phyloP scores from a whole-genome alignment of 805 yeast genomes.

The Teunomyces panamensis region DNA sequence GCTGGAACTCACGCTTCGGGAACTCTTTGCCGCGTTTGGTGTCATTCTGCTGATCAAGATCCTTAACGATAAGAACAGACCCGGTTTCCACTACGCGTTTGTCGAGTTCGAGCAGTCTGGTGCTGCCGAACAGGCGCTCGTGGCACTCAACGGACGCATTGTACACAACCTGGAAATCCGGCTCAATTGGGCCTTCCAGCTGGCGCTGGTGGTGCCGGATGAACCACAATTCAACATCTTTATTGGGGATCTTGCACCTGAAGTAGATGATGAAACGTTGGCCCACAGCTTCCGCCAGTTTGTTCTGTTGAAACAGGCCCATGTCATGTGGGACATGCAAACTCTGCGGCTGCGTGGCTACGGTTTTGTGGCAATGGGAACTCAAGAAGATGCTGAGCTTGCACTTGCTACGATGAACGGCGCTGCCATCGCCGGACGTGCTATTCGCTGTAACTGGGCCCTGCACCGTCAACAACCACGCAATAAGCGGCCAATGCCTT shows the following conservation, averaged over 20 bases:
- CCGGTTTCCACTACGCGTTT: constrained; percentile 78
- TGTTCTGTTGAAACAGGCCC: constrained; percentile 70
- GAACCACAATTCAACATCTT: constrained; percentile 66
- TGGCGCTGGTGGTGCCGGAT: constrained; percentile 42
- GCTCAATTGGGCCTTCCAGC: constrained; percentile 83
- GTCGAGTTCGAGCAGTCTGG: constrained; percentile 63
- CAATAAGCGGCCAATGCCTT: too few species aligned
- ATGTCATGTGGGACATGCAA: constrained; percentile 97
- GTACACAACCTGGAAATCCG: constrained; percentile 55
- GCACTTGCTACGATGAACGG: constrained; percentile 79
- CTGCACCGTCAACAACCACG: constrained; percentile 39
- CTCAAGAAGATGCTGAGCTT: constrained; percentile 64
- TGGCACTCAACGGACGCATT: constrained; percentile 55
- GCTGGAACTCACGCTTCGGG: constrained; percentile 59
- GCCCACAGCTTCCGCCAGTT: constrained; percentile 54
- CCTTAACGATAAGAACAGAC: constrained; percentile 69
- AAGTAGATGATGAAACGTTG: constrained; percentile 75
- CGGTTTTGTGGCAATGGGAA: constrained; percentile 79
- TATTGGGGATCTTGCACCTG: constrained; percentile 82
- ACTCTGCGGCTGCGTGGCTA: constrained; percentile 89
- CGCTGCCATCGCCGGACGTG: constrained; percentile 64
- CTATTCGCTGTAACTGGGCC: constrained; percentile 87
- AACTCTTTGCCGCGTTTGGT: constrained; percentile 61
- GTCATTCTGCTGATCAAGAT: constrained; percentile 64
- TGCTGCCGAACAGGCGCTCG: constrained; percentile 62